Base-by-base conservation (phyloP, 148 eudicot genomes). In the Suaeda aralocaspica region DNA sequence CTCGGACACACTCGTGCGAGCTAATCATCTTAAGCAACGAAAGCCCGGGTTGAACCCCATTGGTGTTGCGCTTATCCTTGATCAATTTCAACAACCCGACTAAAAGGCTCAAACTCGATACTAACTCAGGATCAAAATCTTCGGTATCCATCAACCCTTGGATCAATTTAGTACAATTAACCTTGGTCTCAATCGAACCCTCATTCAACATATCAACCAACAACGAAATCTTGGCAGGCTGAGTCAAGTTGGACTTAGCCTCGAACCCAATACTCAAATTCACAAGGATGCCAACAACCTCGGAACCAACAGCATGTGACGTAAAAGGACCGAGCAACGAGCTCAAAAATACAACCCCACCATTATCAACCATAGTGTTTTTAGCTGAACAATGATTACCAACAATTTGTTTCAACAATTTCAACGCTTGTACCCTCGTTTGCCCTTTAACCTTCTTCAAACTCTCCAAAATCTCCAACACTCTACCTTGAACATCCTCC, bases 171-270 rank as follows among this genome's bases (percentile, higher is more conserved):
- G 89, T 82, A 46, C 97, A 92, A 64, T 87, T 92, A 25, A 92
- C 63, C 74, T 89, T 92, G 6, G 97, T 89, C 66, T 92, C 97
- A 50, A 84, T 82, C 2, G 96, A 89, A 1, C 97, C 97, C 64
- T 92, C 97, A n/a, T 92, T 92, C 84, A 92, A 79, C 80, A 87
- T 82, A 77, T 92, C 97, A 56, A 92, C 89, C 83, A 92, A 78
- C 66, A 90, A 75, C 0, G 97, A 92, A 19, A 92, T 76, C 76
- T 83, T 92, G 0, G 84, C 83, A 0, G 97, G 95, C 21, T 92
- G 89, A 75, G 82, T 73, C 83, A 92, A 68, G 62, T 76, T 85
- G 21, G 78, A 68, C 71, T 69, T 83, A 0, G 87, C 74, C 19
- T 81, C 83, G 2, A 80, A 82, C 79, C 82, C 83, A 0, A 89